Evolutionary conservation across 345 rosid genomes (phyloP), one percentile per base, ranked within the genome.

Genomic region (Linum tenue): DNA sequence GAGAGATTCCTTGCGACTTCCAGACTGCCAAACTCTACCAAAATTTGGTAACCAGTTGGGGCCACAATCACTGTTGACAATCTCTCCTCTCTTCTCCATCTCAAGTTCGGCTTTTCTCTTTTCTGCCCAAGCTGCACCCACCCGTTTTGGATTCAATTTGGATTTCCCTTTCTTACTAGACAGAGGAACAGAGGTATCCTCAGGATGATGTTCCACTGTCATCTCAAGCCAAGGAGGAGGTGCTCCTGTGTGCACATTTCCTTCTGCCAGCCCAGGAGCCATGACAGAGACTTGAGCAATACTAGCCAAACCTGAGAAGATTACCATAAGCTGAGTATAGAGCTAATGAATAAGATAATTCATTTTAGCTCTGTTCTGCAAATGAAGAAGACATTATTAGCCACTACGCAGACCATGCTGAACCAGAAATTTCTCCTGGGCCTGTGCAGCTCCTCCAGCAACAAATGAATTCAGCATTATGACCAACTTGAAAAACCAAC

Each of bases 1-100:
- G 71, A 92, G 81, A 22, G 96, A 91, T 77, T 89, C 95, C 76
- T 79, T 95, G 51, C 96, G 74, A 70, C 85, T 82, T 65, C 96
- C 97, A 59, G 92, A 86, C 72, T 94, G 94, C 97, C 99, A 95
- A 71, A 95, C 97, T 67, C 97, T 83, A 69, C 97, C 97, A 74
- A 94, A 91, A 70, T 88, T 82, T 37, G 97, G 97, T 76, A 91
- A 97, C 96, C 97, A 94, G 79, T 79, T 74, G 64, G 84, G 65
- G 70, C 81, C 83, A 67, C 61, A 70, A 41, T 74, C 80, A 67
- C 73, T 73, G 72, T 74, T 80, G 60, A 68, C 75, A 58, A 72
- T 69, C 63, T 77, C 89, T 63, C 97, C 96, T 77, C 78, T 85
- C 76, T 77, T 79, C 85, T 90, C 97, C 90, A 74, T 86, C 73